phyloP scores from a whole-genome alignment of 2,329 filamentous ascomycete species.

The Aspergillus ruber region DNA sequence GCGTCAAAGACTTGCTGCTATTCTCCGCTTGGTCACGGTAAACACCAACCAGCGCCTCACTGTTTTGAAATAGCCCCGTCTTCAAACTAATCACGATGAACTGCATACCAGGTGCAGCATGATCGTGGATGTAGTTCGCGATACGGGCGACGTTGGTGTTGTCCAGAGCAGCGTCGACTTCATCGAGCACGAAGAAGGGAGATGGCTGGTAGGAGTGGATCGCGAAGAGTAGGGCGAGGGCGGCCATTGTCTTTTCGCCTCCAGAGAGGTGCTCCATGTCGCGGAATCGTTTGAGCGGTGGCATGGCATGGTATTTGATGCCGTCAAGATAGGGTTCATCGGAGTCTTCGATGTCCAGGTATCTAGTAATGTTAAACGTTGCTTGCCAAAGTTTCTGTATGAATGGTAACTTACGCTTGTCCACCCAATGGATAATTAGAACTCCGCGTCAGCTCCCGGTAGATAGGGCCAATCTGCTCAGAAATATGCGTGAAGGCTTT shows the following conservation, averaged over 20 bases:
- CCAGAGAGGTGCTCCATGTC: constrained; percentile 98
- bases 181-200: constrained; percentile 96
- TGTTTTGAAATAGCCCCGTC: constrained; percentile 90
- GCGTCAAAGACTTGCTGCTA: constrained; percentile 79
- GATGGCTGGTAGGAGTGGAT: constrained; percentile 94
- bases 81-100: constrained; percentile 98
- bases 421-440: constrained; percentile 91
- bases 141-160: constrained; percentile 96
- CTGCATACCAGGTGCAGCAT: constrained; percentile 95
- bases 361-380: constrained; percentile 33
- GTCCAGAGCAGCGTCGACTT: constrained; percentile 96
- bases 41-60: constrained; percentile 89
- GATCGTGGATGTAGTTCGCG: constrained; percentile 90
- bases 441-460: constrained; percentile 88
- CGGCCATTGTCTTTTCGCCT: constrained; percentile 98
- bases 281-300: constrained; percentile 92
- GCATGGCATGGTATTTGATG: constrained; percentile 98
- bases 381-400: too few relatives aligned
- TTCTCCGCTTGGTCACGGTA: constrained; percentile 94
- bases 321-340: constrained; percentile 92
- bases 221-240: constrained; percentile 89
- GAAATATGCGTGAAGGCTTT: constrained; percentile 93
- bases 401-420: constrained; percentile 44
- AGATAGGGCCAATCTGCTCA: constrained; percentile 87
- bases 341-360: constrained; percentile 92